These are phyloP conservation scores for Dictyostelium brefeldianum DNA, from an alignment of 78 protist species.

Conservation along the genomic window DNA sequence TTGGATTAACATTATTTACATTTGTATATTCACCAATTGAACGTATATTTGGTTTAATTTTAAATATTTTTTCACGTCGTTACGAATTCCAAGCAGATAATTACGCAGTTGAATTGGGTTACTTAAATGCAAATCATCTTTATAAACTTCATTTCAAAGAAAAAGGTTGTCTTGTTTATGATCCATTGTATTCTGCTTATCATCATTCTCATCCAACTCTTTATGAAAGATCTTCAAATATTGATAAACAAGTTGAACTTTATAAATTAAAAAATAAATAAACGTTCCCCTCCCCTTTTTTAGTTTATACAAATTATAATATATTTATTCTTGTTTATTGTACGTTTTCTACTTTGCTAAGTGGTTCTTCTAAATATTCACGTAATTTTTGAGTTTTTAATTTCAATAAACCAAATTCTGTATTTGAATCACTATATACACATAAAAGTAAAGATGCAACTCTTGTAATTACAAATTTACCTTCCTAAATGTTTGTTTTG, in stretches of 20 bases:
- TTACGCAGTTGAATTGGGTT: constrained; percentile 56
- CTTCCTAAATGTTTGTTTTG: constrained; percentile 4
- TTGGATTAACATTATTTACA: constrained; percentile 82
- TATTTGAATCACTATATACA: constrained; percentile 49
- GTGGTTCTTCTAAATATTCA: constrained; percentile 75
- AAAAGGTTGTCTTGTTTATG: constrained; percentile 28
- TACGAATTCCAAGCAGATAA: constrained; percentile 88
- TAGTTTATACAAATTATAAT: no score
- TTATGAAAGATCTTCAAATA: constrained; percentile 34
- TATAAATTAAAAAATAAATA: constrained; percentile 23
- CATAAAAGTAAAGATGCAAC: constrained; percentile 64
- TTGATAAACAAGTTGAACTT: constrained; percentile 3
- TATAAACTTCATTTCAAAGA: constrained; percentile 61
- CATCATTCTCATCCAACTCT: constrained; percentile 84
- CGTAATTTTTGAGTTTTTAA: constrained; percentile 57
- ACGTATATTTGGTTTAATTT: constrained; percentile 33
- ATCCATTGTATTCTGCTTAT: constrained; percentile 50
- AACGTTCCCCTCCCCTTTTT: no score
- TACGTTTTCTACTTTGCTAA: constrained; percentile 53
- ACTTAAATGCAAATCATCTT: constrained; percentile 10
- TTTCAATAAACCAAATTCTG: constrained; percentile 75
- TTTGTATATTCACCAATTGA: constrained; percentile 81
- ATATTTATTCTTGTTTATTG: background rate
- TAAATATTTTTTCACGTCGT: constrained; percentile 64
- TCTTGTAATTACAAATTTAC: constrained; percentile 60